Conservation (phyloP, 129 eudicot species). For the Deinandra increscens region DNA sequence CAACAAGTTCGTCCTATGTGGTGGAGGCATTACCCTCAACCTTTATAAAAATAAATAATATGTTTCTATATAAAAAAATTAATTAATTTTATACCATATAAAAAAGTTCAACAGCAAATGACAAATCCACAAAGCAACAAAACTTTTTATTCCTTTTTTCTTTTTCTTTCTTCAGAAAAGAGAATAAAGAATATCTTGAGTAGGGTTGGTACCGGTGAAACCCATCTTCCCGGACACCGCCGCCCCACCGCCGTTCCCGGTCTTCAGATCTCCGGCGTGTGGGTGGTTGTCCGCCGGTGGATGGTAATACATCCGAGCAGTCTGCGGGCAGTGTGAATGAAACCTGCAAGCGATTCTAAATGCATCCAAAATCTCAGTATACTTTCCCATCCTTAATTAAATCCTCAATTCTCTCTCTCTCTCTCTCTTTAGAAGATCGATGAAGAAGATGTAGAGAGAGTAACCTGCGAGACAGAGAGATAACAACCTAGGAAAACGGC, state of each 20-base stretch:
- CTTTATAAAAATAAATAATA: too few relatives aligned
- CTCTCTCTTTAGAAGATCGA: background rate
- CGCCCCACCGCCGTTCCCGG: constrained; percentile 20
- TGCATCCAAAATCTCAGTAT: constrained; percentile 64
- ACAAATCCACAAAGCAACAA: background rate
- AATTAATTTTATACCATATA: too few relatives aligned
- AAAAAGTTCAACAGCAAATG: too few relatives aligned
- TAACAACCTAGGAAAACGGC: constrained; percentile 19
- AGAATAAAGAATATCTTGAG: constrained; percentile 26
- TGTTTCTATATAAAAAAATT: too few relatives aligned
- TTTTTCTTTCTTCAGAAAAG: constrained; percentile 3
- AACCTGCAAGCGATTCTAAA: constrained; percentile 69
- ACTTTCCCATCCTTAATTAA: constrained; percentile 57
- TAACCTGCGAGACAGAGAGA: background rate
- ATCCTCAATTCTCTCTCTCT: background rate
- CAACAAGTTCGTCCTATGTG: too few relatives aligned
- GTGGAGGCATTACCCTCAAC: too few relatives aligned
- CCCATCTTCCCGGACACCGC: constrained; percentile 12
- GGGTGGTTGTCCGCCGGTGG: constrained; percentile 57
- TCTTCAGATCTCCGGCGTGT: constrained; percentile 19
- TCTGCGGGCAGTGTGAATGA: constrained; percentile 92
- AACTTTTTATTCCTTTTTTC: background rate
- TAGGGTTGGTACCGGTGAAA: background rate
- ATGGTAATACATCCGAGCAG: constrained; percentile 86
- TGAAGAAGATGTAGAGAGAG: background rate